A percentile compares a stretch with the other conserved stretches of the same genome.
Conservation (phyloP, 306 rosid genomes). For the Nissolia schottii region DNA sequence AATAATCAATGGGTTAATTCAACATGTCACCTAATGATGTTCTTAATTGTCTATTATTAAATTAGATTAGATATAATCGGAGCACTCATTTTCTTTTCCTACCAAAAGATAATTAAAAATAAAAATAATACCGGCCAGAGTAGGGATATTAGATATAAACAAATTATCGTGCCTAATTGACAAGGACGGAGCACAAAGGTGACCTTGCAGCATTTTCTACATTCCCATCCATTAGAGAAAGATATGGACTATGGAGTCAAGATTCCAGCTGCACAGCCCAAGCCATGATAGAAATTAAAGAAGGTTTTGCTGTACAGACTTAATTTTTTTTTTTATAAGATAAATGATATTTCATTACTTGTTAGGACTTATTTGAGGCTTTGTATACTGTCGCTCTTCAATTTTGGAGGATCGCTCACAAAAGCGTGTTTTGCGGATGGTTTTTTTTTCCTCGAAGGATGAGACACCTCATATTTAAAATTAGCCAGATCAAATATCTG, state of each 20-base stretch:
- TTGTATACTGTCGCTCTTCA: too few species aligned
- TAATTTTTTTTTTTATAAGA: too few species aligned
- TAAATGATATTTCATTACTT: too few species aligned
- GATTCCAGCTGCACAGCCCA: background rate
- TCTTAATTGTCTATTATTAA: background rate
- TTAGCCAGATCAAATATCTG: too few species aligned
- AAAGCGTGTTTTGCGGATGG: too few species aligned
- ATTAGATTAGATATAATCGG: background rate
- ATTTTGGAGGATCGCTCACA: too few species aligned
- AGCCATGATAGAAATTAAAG: background rate
- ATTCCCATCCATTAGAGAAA: background rate
- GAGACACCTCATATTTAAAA: too few species aligned
- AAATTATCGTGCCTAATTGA: background rate
- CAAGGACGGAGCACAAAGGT: constrained; percentile 2
- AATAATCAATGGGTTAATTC: background rate
- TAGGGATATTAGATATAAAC: background rate
- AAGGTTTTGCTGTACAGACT: background rate
- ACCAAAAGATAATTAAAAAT: background rate
- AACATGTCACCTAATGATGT: background rate
- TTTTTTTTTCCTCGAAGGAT: too few species aligned
- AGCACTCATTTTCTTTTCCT: background rate
- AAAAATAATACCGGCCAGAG: background rate
- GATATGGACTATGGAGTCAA: background rate
- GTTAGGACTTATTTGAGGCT: too few species aligned
- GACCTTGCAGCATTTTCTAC: background rate